Evolutionary conservation across 441 rosid genomes (phyloP).

Genomic region (Adansonia madagascariensis): DNA sequence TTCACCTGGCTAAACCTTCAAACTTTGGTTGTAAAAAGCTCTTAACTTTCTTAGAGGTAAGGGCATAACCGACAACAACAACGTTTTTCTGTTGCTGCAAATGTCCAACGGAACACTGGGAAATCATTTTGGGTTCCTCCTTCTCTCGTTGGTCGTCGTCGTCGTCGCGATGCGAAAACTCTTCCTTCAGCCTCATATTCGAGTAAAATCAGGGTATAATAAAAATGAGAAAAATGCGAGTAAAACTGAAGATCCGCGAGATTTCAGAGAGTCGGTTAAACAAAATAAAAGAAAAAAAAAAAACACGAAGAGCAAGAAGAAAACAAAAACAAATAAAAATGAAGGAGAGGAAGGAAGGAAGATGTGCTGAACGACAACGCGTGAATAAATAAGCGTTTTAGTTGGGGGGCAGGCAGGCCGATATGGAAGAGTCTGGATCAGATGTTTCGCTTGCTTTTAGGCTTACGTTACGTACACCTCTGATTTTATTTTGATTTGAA

Average conservation of each 20-base stretch:
- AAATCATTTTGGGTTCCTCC: slow-evolving; percentile 24
- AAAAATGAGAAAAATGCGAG: neutral
- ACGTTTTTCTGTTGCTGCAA: slow-evolving; percentile 40
- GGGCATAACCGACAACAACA: slow-evolving; percentile 83
- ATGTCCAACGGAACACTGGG: slow-evolving; percentile 22
- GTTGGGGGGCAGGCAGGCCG: no score
- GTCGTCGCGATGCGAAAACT: slow-evolving; percentile 28
- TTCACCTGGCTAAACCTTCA: slow-evolving; percentile 74
- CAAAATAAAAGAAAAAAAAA: neutral
- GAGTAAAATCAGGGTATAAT: slow-evolving; percentile 1
- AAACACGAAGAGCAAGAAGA: neutral
- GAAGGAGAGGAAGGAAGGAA: neutral
- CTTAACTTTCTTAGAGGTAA: slow-evolving; percentile 77
- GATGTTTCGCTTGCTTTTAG: slow-evolving; percentile 22
- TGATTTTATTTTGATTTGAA: neutral
- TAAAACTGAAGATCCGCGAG: neutral
- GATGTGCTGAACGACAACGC: neutral
- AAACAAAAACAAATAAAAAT: no score
- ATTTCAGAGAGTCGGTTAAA: slow-evolving; percentile 21
- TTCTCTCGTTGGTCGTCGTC: slow-evolving; percentile 16
- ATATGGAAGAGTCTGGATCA: neutral
- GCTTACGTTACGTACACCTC: neutral
- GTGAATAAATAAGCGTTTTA: slow-evolving; percentile 14
- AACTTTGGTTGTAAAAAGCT: slow-evolving; percentile 83
- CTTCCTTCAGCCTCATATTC: slow-evolving; percentile 46